Base-by-base conservation (phyloP, 2,329 filamentous ascomycete genomes). In the Trichoderma koningiopsis region DNA sequence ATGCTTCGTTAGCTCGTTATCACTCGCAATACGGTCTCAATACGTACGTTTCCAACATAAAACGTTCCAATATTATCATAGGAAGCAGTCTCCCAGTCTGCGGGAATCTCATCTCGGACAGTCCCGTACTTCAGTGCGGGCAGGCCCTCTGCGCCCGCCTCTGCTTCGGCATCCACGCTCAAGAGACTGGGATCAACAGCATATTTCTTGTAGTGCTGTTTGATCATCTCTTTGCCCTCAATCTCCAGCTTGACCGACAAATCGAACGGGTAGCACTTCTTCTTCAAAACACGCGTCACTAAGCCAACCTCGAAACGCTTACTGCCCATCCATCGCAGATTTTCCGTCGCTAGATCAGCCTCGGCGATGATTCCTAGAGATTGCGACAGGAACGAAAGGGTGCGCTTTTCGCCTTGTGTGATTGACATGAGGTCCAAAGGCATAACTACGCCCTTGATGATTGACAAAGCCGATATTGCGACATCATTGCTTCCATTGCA, bases 321-420 rank as follows among this genome's bases (percentile, higher is more conserved):
- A 59, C 87, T 86, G 22, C 96, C 96, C 91, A 99, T 94, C 94
- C 95, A 98, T 55, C 96, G 90, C 72, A 98, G 81, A 76, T 96
- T 84, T 75, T 99, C 96, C 0, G 96, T 99, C 2, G 88, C 94
- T 14, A 99, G 84, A 79, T 99, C 96, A 60, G 88, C 88, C 76
- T 98, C 96, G 1, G 96, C 96, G 47, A 98, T 88, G 70, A 98
- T 92, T 27, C 96, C 96, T 31, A 97, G 86, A 0, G 92, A 87
- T 79, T 98, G 96, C 11, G 93, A 97, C 55, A 98, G 85, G 81
- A 98, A 98, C 22, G 93, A 97, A 31, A 98, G 83, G 5, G 86
- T 90, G 65, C 92, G 89, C 27, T 83, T 85, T 70, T 89, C 83
- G 29, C 92, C 92, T 75, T 97, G 94, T 0, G 94, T 97, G 71